Conservation (phyloP, 768 basidiomycete genomes). For the Punctularia strigosozonata region DNA sequence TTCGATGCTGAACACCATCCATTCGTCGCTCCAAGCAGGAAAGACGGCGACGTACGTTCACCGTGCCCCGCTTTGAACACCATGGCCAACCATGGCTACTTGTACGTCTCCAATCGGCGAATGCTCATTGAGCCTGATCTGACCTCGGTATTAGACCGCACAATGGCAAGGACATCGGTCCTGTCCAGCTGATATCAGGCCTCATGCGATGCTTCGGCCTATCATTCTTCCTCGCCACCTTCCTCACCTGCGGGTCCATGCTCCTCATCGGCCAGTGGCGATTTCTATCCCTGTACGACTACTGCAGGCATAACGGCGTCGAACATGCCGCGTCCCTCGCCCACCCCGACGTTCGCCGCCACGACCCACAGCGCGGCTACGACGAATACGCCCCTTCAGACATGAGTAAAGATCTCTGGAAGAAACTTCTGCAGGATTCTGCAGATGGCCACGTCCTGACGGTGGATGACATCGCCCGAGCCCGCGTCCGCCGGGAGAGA, state of each 20-base stretch:
- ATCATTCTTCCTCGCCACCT: slow-evolving; percentile 3
- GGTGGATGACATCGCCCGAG: background rate
- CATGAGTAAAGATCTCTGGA: background rate
- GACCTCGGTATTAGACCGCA: background rate
- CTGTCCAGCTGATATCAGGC: background rate
- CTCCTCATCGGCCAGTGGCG: slow-evolving; percentile 2
- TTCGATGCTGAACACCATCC: background rate
- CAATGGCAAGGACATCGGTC: background rate
- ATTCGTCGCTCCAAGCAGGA: background rate
- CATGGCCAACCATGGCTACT: slow-evolving; percentile 8
- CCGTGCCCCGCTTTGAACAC: slow-evolving; percentile 8
- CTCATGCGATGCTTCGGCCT: background rate
- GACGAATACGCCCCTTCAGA: slow-evolving; percentile 1
- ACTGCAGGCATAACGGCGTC: slow-evolving; percentile 4
- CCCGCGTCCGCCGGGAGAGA: slow-evolving; percentile 4
- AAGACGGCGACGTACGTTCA: slow-evolving; percentile 1
- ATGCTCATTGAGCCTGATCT: background rate
- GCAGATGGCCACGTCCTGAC: background rate
- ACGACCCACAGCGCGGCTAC: background rate
- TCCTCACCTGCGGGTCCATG: slow-evolving; percentile 6
- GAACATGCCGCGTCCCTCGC: slow-evolving; percentile 9
- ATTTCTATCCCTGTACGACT: slow-evolving; percentile 5
- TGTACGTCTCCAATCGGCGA: background rate
- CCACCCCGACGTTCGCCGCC: slow-evolving; percentile 4
- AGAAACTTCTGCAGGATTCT: background rate